Base-by-base conservation (phyloP, 192 early-diverging fungal species). In the Paraglomus brasilianum region DNA sequence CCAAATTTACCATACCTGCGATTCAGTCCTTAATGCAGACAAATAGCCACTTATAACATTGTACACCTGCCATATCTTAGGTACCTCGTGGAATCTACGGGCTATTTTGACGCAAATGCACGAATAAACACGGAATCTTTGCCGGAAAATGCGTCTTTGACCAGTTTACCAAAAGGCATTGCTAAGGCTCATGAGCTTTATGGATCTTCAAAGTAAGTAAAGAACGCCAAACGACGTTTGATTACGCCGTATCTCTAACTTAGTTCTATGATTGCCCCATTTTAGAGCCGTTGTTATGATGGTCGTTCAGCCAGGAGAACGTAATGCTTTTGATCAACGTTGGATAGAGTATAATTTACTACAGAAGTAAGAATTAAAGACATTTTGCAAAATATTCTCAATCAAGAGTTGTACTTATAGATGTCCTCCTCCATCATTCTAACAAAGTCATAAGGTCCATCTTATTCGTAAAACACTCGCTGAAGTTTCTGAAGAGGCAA, bases 301-400 rank as follows among this genome's bases (percentile, higher is more conserved):
- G 91, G 81, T 98, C 46, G 88, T 94, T 24, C 95, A 96, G 72
- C 92, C 93, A 39, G 83, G 78, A n/a, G 96, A 98, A 77, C 84
- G 92, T 42, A 98, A 98, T 68, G 83, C 85, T 17, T 95, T 91
- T 79, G 96, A 98, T 79, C 96, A 98, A 76, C 85, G 93, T 50
- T 88, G 83, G 81, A 87, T 95, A 43, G 92, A 94, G 70, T 90
- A 92, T 58, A 78, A 72, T n/a, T 75, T 95, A n/a, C 80, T 89
- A 43, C 75, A 76, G 1, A 81, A 77, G 81, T 86, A 81, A 62
- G 24, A 22, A 24, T 19, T 43, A 5, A 7, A 15, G 4, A n/a
- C 9, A 1, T 39, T 17, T n/a, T 46, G 1, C 11, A 10, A 13
- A 39, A 39, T 70, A 52, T 14, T 15, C 52, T 36, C 19, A 19